These are phyloP conservation scores for Cymbopogon citratus DNA, from an alignment of 176 grass and related monocot species.

Conservation along the genomic window DNA sequence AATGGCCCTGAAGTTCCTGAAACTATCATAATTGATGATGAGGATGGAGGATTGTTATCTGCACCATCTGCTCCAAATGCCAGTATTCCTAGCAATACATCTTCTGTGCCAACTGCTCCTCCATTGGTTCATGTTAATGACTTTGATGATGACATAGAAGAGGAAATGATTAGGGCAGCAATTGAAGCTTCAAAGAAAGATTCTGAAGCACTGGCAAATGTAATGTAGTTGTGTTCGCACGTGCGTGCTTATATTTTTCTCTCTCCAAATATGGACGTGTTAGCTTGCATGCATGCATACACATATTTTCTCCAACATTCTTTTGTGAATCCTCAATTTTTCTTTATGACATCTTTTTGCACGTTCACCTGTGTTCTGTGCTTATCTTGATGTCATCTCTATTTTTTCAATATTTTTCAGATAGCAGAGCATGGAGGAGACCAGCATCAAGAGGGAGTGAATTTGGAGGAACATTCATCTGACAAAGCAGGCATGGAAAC, in stretches of 20 bases:
- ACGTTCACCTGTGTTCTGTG: background rate
- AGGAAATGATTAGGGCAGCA: conserved; percentile 88
- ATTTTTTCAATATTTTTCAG: conserved; percentile 34
- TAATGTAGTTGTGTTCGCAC: conserved; percentile 11
- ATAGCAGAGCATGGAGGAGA: conserved; percentile 36
- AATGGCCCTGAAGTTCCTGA: conserved; percentile 48
- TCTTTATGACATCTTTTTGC: background rate
- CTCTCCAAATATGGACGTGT: too few species aligned
- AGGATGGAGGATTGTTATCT: conserved; percentile 36
- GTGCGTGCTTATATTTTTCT: background rate
- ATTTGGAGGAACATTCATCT: conserved; percentile 42
- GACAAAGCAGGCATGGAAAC: conserved; percentile 32
- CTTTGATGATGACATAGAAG: conserved; percentile 94
- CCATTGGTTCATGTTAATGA: conserved; percentile 55
- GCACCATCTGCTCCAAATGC: conserved; percentile 36
- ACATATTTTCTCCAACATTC: background rate
- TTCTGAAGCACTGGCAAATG: conserved; percentile 50
- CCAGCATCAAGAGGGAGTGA: conserved; percentile 28
- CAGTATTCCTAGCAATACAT: conserved; percentile 16
- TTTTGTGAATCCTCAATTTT: background rate
- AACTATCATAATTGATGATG: conserved; percentile 62
- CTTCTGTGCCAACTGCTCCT: conserved; percentile 50
- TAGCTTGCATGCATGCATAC: too few species aligned
- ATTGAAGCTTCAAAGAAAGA: conserved; percentile 94
- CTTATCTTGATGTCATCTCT: background rate